Base-by-base conservation (phyloP, 306 rosid species). In the Gleditsia sinensis region DNA sequence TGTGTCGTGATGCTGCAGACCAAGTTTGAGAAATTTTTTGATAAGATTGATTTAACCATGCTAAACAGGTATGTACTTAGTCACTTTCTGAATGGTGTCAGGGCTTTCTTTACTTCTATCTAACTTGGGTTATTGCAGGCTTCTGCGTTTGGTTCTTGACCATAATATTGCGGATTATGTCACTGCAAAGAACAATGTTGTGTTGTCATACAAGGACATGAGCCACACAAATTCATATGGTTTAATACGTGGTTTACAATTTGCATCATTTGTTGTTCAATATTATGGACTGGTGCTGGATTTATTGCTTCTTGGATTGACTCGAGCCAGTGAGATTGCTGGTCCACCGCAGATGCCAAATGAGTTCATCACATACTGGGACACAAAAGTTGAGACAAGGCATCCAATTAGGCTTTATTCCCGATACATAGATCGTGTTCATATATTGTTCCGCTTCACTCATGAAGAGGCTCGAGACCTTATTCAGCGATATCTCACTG, bases 1-100 rank as follows among this genome's bases (percentile, higher is more conserved):
- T 95, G 99, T 46, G 99, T 95, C 13, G 99, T 95, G 79, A 92
- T 95, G 99, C 93, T 95, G 75, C 99, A 95, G 81, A 95, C 99
- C 4, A 95, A 95, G 89, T 95, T 95, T 71, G 99, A 95, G 83
- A 95, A 95, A 75, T 95, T 95, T 69, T 95, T 95, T 78, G 99
- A 95, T 36, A 95, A 95, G 87, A 95, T 95, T 80, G 99, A 95
- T 84, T 71, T 95, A 71, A 95, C 99, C 50, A 90, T 95, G 99
- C 80, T 95, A 1, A 95, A 95, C 83, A 90, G 97, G 97, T 89
- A 59, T 71, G 67, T 33, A 17, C 27, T 34, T 56, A 2, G 68
- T 25, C 4, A n/a, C 55, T 27, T 27, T 36, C 25, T 74, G 45
- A 20, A 45, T 72, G 27, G 69, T 9, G 11, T 50, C 36, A 48